Base-by-base conservation (phyloP, 192 early-diverging fungal species). In the Glomus cerebriforme region DNA sequence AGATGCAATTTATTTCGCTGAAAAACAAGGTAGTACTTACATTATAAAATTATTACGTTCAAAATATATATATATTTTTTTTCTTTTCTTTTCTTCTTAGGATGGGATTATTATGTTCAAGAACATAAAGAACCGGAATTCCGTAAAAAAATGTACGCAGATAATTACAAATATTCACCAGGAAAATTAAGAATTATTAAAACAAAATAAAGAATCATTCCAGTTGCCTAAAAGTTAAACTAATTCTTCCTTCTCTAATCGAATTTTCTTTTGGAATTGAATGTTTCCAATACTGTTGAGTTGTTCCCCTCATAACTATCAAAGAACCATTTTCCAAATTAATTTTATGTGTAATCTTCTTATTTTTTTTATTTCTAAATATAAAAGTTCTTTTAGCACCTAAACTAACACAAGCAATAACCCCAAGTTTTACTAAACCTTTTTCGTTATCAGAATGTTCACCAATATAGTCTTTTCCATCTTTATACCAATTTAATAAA, bases 1-100 rank as follows among this genome's bases (percentile, higher is more conserved):
- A 79, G 94, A 93, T 47, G 96, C 97, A 35, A 88, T 97, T 73
- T 82, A 88, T 49, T 99, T 99, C 88, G 97, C 96, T n/a, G 95
- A 98, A 83, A 93, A 94, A 75, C 96, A 98, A 86, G 96, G 85
- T 87, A 82, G 60, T 26, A 7, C 24, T 19, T 73, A n/a, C 7
- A 29, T 68, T 8, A 22, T 29, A 10, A 19, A 29, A 10, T 31
- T 10, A 54, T 73, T 24, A 72, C 22, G 17, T 73, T 17, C 1
- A 24, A 8, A 12, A 12, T 43, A 12, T 10, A 43, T 10, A 43
- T 35, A 43, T 43, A 71, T 6, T 45, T 31, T 7, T 12, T 39
- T 31, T 70, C 4, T 70, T 26, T 35, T 8, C 58, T 31, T 22
- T 19, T 59, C 4, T 39, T 75, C 45, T 24, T 10, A 87, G 87